phyloP scores from a whole-genome alignment of 495 filamentous ascomycete genomes.

The Ramalina intermedia region DNA sequence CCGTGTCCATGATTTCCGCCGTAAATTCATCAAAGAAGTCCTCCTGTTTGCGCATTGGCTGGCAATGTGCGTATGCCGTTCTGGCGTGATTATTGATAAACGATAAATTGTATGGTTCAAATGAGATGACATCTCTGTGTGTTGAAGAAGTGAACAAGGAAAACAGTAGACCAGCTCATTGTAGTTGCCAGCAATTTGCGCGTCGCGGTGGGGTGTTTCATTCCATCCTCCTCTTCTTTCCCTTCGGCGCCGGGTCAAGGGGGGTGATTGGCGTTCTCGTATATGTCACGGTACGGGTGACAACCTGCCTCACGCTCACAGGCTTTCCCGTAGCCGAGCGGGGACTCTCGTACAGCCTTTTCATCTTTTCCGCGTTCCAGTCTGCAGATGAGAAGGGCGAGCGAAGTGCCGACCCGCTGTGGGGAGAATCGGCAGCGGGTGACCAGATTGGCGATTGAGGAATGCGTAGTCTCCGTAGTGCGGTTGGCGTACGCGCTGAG shows the following conservation, averaged over 20 bases:
- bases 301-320: constrained; percentile 34
- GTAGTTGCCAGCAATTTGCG: too few relatives aligned
- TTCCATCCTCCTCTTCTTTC: constrained; percentile 15
- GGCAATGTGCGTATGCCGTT: background rate
- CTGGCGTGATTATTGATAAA: background rate
- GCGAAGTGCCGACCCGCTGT: constrained; percentile 19
- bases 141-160: constrained; percentile 7
- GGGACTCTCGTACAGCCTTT: constrained; percentile 21
- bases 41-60: too few relatives aligned
- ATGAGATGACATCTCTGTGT: background rate
- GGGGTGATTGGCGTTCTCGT: constrained; percentile 14
- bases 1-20: too few relatives aligned
- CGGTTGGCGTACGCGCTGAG: constrained; percentile 18
- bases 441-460: constrained; percentile 20
- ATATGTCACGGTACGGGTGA: constrained; percentile 33
- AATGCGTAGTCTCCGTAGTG: constrained; percentile 28
- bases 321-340: constrained; percentile 15
- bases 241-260: constrained; percentile 17
- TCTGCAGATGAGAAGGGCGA: constrained; percentile 21
- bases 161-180: background rate
- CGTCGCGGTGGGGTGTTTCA: background rate
- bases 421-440: constrained; percentile 16
- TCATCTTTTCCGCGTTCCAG: constrained; percentile 20
- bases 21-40: too few relatives aligned
- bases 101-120: background rate